Evolutionary conservation across 305 asterid species (phyloP).

Genomic region (Vinca major): DNA sequence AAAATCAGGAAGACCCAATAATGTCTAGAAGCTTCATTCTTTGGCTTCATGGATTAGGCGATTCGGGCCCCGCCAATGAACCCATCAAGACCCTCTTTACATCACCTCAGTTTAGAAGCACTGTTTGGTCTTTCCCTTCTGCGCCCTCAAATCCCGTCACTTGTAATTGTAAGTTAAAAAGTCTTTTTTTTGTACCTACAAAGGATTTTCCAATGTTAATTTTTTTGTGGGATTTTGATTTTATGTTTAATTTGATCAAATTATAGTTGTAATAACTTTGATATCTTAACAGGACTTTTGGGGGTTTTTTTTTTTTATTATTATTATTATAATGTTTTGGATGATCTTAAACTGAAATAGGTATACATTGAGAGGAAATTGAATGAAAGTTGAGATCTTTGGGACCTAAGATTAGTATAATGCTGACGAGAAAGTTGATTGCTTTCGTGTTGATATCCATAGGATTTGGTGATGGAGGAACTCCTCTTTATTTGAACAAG

Average conservation of each 20-base stretch:
- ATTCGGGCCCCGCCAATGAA: slow-evolving; percentile 90
- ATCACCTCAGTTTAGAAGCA: slow-evolving; percentile 55
- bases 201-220: not conserved
- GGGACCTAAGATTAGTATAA: not conserved
- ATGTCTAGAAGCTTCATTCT: slow-evolving; percentile 65
- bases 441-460: no score
- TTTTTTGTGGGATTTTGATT: not conserved
- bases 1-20: slow-evolving; percentile 24
- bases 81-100: slow-evolving; percentile 70
- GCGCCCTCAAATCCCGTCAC: slow-evolving; percentile 80
- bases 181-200: not conserved
- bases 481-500: no score
- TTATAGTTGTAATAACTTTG: not conserved
- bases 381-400: not conserved
- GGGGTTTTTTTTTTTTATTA: no score
- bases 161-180: slow-evolving; percentile 56
- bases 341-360: not conserved
- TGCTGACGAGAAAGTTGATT: not conserved
- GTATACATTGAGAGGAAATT: not conserved
- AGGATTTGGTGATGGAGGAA: no score
- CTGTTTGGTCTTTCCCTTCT: slow-evolving; percentile 88
- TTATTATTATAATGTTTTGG: no score
- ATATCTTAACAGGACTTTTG: not conserved
- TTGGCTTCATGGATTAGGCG: slow-evolving; percentile 95
- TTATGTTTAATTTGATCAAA: not conserved